Base-by-base conservation (phyloP, 345 rosid genomes). In the Trapa incisa region DNA sequence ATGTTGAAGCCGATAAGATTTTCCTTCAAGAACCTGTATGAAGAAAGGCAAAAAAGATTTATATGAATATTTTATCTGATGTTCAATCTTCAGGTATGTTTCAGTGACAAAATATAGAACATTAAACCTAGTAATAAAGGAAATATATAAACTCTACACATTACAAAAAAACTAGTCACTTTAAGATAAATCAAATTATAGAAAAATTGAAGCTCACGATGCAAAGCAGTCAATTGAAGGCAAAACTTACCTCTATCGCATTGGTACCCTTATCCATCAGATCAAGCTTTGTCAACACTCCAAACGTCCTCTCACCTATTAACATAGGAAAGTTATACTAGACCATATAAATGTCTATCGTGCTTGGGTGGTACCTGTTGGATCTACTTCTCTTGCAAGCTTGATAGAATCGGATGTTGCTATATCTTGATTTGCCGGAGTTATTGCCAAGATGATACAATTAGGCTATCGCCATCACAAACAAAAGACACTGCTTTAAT, bases 251-350 rank as follows among this genome's bases (percentile, higher is more conserved):
- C 61, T 84, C 89, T 68, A 82, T 36, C 36, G 86, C 89, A 75
- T 82, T 86, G 70, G 95, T 88, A 67, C 95, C 95, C 78, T 80
- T 84, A 73, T 88, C 95, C 91, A 86, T 88, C 74, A 88, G 70
- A 70, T 88, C 91, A 65, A 84, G 86, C 84, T 88, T 88, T 56
- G 95, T 88, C 70, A 88, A 70, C 69, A 82, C 95, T 9, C 91
- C 89, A 61, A 86, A 88, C 37, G 91, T 85, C 75, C 91, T 82
- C 67, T 81, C 87, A 77, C 95, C 95, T 87, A 69, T 50, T 10
- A 68, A 0, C 62, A 63, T 41, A 13, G 70, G 47, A 69, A 41
- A 70, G 68, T 73, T 47, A 64, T 39, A 62, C n/a, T 29, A 72
- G 61, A 33, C 47, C 67, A 37, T 2, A 61, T 3, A 37, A 62